phyloP scores from a whole-genome alignment of 2,329 filamentous ascomycete species.

The Sordariomycetes sp. region DNA sequence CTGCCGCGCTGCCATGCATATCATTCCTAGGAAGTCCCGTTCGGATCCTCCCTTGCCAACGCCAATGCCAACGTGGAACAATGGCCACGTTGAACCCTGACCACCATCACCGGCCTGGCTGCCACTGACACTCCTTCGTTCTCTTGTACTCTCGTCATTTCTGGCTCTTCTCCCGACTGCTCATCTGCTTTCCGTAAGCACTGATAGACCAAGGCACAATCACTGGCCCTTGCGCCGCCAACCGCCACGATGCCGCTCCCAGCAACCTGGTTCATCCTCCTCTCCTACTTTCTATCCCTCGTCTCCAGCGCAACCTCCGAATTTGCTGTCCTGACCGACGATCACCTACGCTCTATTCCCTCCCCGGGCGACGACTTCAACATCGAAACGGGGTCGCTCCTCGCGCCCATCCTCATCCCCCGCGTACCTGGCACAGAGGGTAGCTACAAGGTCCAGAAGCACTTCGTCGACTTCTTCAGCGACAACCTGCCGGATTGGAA shows the following conservation, averaged over 20 bases:
- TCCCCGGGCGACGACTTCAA: slow-evolving; percentile 69
- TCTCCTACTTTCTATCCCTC: slow-evolving; percentile 7
- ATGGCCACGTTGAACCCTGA: too few species aligned
- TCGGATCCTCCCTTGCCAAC: too few species aligned
- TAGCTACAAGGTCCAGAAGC: slow-evolving; percentile 61
- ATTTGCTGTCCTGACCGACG: slow-evolving; percentile 57
- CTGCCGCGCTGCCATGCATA: too few species aligned
- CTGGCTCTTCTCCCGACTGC: too few species aligned
- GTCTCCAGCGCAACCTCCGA: slow-evolving; percentile 18
- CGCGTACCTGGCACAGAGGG: slow-evolving; percentile 83
- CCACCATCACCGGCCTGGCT: too few species aligned
- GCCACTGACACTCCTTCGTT: too few species aligned
- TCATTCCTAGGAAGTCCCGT: too few species aligned
- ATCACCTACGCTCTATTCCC: slow-evolving; percentile 62
- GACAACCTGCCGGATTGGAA: slow-evolving; percentile 69
- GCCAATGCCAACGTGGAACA: too few species aligned
- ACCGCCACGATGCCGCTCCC: slow-evolving; percentile 10
- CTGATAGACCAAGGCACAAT: too few species aligned
- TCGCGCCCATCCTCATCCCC: slow-evolving; percentile 79
- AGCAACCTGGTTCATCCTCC: slow-evolving; percentile 3
- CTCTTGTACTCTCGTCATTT: too few species aligned
- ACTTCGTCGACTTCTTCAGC: slow-evolving; percentile 78
- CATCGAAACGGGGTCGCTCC: slow-evolving; percentile 62
- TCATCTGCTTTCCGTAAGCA: too few species aligned
- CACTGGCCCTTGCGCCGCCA: too few species aligned